Conservation (phyloP, 257 asterid genomes). For the Ligustrum vulgare region DNA sequence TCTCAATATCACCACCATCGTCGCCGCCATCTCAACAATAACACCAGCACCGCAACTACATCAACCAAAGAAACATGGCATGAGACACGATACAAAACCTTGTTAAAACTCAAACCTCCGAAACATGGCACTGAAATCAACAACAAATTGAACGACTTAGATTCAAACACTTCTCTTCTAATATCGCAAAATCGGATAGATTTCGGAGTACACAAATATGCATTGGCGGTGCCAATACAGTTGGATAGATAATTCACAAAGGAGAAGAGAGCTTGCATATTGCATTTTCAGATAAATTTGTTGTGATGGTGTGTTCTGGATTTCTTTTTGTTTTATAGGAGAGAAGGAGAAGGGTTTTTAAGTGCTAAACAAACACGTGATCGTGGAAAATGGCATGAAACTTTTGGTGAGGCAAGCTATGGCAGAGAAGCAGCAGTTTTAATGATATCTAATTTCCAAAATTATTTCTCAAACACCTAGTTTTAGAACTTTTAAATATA, state of each 20-base stretch:
- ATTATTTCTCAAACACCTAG: no score
- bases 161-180: conserved; percentile 57
- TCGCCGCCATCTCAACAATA: no score
- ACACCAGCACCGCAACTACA: no score
- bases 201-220: conserved; percentile 42
- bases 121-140: conserved; percentile 32
- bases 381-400: no score
- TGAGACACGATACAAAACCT: conserved; percentile 8
- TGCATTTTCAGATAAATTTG: conserved; percentile 46
- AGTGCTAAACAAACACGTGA: no score
- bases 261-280: conserved; percentile 57
- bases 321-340: not conserved
- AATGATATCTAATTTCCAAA: no score
- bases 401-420: no score
- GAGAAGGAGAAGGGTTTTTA: not conserved
- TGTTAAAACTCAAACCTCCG: conserved; percentile 21
- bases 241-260: no score
- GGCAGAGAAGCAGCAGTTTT: no score
- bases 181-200: conserved; percentile 84
- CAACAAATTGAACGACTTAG: conserved; percentile 30
- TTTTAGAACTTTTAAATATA: no score
- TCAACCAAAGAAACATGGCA: no score
- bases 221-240: conserved; percentile 21
- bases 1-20: no score
- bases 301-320: not conserved